Conservation (phyloP, 1,284 basidiomycete genomes). For the Pterulicium gracile region DNA sequence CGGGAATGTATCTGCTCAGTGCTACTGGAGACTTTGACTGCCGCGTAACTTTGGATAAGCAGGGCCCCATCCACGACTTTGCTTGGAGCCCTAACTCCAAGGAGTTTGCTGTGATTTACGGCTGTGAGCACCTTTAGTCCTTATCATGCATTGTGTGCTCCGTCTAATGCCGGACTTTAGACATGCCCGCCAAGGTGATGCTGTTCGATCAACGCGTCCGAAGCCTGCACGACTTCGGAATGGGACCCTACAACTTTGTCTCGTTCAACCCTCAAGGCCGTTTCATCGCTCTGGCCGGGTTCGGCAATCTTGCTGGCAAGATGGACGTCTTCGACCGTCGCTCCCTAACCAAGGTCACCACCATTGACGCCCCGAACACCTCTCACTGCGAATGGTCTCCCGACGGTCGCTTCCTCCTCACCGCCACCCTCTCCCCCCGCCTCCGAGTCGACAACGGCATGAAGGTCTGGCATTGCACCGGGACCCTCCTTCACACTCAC, state of each 20-base stretch:
- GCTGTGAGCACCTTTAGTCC: constrained; percentile 52
- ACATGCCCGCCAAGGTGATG: constrained; percentile 92
- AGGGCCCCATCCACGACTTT: constrained; percentile 96
- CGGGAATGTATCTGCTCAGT: constrained; percentile 87
- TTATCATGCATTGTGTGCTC: constrained; percentile 4
- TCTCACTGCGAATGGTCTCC: constrained; percentile 94
- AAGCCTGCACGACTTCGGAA: constrained; percentile 84
- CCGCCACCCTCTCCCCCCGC: constrained; percentile 88
- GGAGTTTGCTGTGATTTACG: constrained; percentile 94
- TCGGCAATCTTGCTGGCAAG: constrained; percentile 93
- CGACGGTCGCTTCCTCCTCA: constrained; percentile 87
- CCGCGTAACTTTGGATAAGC: constrained; percentile 88
- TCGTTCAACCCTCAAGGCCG: constrained; percentile 93
- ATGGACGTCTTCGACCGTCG: constrained; percentile 90
- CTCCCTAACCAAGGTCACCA: constrained; percentile 72
- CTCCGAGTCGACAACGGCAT: constrained; percentile 95
- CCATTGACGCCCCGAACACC: constrained; percentile 90
- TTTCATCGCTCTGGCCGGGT: constrained; percentile 84
- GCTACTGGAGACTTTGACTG: constrained; percentile 96
- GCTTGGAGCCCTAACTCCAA: constrained; percentile 96
- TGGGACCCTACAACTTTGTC: constrained; percentile 85
- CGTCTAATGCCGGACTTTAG: constrained; percentile 25
- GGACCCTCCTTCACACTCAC: constrained; percentile 75
- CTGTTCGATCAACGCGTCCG: constrained; percentile 89
- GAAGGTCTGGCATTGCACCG: constrained; percentile 91